A percentile compares a stretch with the other conserved stretches of the same genome.
phyloP scores from a whole-genome alignment of 1,284 basidiomycete genomes.

The Ceratobasidium sp. region DNA sequence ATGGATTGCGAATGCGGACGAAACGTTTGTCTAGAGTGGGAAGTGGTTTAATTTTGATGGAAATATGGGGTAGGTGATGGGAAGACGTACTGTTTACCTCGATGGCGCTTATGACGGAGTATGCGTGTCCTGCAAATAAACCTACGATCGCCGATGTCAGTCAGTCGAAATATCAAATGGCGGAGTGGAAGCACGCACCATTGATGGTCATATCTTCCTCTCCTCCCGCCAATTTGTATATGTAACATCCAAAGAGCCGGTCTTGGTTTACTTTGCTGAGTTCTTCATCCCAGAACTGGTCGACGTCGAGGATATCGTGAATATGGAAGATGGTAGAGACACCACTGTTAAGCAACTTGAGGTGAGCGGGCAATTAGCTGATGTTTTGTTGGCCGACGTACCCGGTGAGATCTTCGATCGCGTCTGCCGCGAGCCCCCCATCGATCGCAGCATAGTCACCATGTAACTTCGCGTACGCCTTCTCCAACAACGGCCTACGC shows the following conservation, averaged over 20 bases:
- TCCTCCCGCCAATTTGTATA: conserved; percentile 42
- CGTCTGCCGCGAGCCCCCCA: conserved; percentile 49
- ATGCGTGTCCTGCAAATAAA: conserved; percentile 60
- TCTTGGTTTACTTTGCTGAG: conserved; percentile 48
- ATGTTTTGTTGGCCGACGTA: no score
- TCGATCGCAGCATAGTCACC: conserved; percentile 49
- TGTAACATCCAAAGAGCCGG: conserved; percentile 50
- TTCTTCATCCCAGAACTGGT: conserved; percentile 50
- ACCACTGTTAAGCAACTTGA: conserved; percentile 44
- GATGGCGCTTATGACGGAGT: conserved; percentile 66
- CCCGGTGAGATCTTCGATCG: conserved; percentile 51
- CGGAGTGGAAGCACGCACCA: no score
- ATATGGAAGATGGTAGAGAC: conserved; percentile 47
- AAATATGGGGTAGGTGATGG: conserved; percentile 49
- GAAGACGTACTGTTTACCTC: conserved; percentile 59
- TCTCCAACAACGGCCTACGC: conserved; percentile 49
- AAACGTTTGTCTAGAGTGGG: conserved; percentile 27
- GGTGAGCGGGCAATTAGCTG: no score
- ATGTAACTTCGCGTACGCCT: conserved; percentile 51
- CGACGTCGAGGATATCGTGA: conserved; percentile 50
- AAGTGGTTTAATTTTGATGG: not conserved
- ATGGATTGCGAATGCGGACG: conserved; percentile 67
- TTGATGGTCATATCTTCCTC: no score
- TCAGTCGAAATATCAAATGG: no score
- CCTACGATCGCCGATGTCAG: conserved; percentile 19